phyloP scores from a whole-genome alignment of 2,329 filamentous ascomycete species.

The Xylaria hypoxylon region DNA sequence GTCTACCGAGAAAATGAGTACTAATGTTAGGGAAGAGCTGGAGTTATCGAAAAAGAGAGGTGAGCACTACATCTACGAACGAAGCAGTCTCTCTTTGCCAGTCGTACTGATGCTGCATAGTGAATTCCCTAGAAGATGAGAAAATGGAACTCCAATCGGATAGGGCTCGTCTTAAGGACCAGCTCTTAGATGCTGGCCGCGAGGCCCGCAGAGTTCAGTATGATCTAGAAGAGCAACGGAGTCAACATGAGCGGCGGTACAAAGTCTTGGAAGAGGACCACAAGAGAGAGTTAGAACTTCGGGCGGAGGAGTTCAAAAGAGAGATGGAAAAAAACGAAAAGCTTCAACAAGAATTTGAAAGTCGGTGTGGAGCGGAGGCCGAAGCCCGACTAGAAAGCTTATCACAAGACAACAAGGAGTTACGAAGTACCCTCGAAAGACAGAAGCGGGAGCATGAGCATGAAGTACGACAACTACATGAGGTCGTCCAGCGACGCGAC shows the following conservation, averaged over 20 bases:
- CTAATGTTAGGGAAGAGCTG: conserved; percentile 78
- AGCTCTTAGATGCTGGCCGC: conserved; percentile 72
- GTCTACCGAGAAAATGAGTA: conserved; percentile 74
- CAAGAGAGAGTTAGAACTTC: conserved; percentile 66
- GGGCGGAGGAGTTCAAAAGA: conserved; percentile 57
- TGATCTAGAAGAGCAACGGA: conserved; percentile 58
- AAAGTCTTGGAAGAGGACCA: conserved; percentile 51
- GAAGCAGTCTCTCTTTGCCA: background rate
- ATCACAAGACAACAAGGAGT: conserved; percentile 72
- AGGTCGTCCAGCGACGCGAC: conserved; percentile 67
- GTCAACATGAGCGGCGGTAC: conserved; percentile 47
- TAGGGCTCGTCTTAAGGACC: conserved; percentile 67
- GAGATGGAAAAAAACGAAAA: conserved; percentile 68
- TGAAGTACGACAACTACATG: conserved; percentile 52
- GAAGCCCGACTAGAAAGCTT: conserved; percentile 50
- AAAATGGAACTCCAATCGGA: conserved; percentile 60
- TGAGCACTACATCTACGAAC: conserved; percentile 55
- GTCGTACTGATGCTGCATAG: conserved; percentile 52
- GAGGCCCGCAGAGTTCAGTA: conserved; percentile 60
- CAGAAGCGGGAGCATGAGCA: conserved; percentile 63
- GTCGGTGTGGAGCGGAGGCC: conserved; percentile 49
- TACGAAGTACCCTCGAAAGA: conserved; percentile 64
- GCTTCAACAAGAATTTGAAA: conserved; percentile 61
- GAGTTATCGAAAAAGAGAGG: conserved; percentile 79
- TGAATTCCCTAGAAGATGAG: conserved; percentile 62